Evolutionary conservation across 345 rosid genomes (phyloP), one percentile per base, ranked within the genome.

Genomic region (Salix viminalis): DNA sequence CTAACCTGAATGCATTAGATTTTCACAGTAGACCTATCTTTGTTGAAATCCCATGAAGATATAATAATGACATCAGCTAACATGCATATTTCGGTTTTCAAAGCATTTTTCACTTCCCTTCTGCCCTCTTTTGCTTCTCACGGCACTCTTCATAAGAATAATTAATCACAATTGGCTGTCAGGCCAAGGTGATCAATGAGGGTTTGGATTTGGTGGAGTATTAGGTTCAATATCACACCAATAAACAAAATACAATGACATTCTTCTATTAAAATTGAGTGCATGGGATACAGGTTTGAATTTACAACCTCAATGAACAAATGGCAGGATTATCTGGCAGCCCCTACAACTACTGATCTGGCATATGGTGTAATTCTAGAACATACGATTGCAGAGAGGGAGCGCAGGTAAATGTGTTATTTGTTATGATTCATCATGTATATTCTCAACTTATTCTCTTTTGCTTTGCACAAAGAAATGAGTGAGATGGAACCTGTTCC

Each of bases 361-460:
- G 91, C 99, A 14, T 96, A 91, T 77, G 71, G 83, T 88, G 91
- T 92, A 75, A 86, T 96, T 79, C 85, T 96, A 77, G 99, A 93
- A 75, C 98, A 94, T 85, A 89, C 99, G 41, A 85, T 89, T 78
- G 91, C 98, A 42, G 99, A 96, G 84, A 96, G 95, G 83, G 99
- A 96, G 79, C 97, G 97, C 83, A 96, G 99, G 99, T 96, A 85
- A 81, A 68, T 76, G 39, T 62, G 72, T 75, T 23, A 64, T 62
- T 24, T 15, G 16, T 48, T 69, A 44, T 74, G 11, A 24, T 37
- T 73, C 42, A 7, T 7, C 24, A 3, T 70, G 42, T 13, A n/a
- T 8, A 7, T 34, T 65, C 39, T 66, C 50, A 6, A 14, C 42
- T 65, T 4, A 13, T 41, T 65, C 14, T 65, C 39, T 32, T 30